phyloP scores from a whole-genome alignment of 306 rosid species.

The Acacia melanoxylon region DNA sequence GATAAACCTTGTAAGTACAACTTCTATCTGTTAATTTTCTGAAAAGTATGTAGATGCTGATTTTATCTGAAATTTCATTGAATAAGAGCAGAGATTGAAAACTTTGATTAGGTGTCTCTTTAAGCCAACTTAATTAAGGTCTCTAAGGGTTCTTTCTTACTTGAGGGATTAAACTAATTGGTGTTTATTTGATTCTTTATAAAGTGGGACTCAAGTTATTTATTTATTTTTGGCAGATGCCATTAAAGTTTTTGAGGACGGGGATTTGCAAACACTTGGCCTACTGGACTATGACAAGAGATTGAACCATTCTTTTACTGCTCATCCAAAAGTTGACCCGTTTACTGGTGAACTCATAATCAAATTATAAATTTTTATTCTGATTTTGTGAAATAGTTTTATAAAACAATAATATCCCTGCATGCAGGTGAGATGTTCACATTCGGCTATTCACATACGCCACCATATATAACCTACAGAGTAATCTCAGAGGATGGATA shows the following conservation, averaged over 20 bases:
- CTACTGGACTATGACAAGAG: slow-evolving; percentile 93
- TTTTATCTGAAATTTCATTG: slow-evolving; percentile 19
- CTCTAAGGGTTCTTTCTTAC: background rate
- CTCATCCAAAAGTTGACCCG: slow-evolving; percentile 98
- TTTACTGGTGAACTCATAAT: slow-evolving; percentile 64
- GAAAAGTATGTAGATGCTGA: background rate
- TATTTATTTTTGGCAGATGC: slow-evolving; percentile 58
- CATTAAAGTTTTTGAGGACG: slow-evolving; percentile 92
- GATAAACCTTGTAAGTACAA: slow-evolving; percentile 89
- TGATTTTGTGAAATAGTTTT: slow-evolving; percentile 20
- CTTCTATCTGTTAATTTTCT: slow-evolving; percentile 11
- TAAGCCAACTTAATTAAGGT: slow-evolving; percentile 2
- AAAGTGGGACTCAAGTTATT: slow-evolving; percentile 28
- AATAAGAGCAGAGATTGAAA: slow-evolving; percentile 9
- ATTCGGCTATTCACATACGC: slow-evolving; percentile 81
- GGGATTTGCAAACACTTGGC: slow-evolving; percentile 93
- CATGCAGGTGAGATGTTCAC: slow-evolving; percentile 96
- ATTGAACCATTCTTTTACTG: slow-evolving; percentile 85
- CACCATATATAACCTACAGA: slow-evolving; percentile 92
- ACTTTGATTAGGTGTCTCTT: background rate
- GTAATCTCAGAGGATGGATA: slow-evolving; percentile 85
- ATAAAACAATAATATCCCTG: slow-evolving; percentile 29
- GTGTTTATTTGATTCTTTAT: slow-evolving; percentile 26
- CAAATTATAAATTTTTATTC: slow-evolving; percentile 16
- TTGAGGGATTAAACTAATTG: background rate